Conservation (phyloP, 73 alveolate genomes). For the Breviolum minutum region DNA sequence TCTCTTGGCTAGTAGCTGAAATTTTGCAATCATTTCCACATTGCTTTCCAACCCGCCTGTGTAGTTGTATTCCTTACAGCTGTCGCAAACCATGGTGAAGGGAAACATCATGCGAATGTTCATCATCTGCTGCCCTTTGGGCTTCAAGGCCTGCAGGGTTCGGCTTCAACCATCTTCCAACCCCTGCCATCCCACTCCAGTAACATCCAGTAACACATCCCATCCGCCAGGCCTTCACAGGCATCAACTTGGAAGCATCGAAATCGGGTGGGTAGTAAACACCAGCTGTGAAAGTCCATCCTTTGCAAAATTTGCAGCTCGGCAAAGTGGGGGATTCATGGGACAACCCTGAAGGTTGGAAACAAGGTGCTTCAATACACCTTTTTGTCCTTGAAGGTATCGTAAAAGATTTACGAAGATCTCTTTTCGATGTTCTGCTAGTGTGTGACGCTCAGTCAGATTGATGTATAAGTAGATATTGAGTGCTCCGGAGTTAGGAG, state of each 20-base stretch:
- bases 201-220: too few relatives aligned
- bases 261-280: conserved; percentile 94
- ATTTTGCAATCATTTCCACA: neutral
- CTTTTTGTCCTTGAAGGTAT: too few relatives aligned
- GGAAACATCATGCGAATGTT: conserved; percentile 95
- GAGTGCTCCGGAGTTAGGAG: too few relatives aligned
- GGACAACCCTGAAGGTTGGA: too few relatives aligned
- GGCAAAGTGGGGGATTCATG: too few relatives aligned
- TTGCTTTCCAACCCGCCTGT: conserved; percentile 20
- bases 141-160: conserved; percentile 58
- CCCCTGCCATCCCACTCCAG: too few relatives aligned
- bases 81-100: conserved; percentile 94
- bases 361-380: too few relatives aligned
- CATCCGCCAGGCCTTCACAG: conserved; percentile 61
- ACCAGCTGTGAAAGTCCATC: conserved; percentile 93
- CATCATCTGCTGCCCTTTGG: conserved; percentile 92
- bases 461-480: too few relatives aligned
- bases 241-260: conserved; percentile 95
- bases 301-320: too few relatives aligned
- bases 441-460: too few relatives aligned
- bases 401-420: too few relatives aligned
- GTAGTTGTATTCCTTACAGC: conserved; percentile 95
- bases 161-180: neutral
- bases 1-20: neutral
- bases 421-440: too few relatives aligned